Conservation (phyloP, 192 early-diverging fungal genomes). For the Gaertneriomyces sp. region DNA sequence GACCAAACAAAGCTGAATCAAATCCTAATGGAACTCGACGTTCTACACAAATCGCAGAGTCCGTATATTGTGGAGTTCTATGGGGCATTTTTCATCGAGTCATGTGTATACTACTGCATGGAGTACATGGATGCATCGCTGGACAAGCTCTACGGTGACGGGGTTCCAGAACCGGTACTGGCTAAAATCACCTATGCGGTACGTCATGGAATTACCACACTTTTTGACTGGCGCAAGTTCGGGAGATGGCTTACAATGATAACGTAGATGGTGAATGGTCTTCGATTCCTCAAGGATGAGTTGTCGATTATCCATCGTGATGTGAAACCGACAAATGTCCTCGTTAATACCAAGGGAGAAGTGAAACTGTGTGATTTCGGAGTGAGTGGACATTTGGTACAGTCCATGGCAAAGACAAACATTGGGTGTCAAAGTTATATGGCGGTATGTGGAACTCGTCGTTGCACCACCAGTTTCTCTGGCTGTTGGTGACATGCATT, state of each 20-base stretch:
- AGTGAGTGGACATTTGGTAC: slow-evolving; percentile 77
- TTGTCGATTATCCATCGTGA: slow-evolving; percentile 91
- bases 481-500: background rate
- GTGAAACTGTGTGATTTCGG: slow-evolving; percentile 98
- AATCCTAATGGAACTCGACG: slow-evolving; percentile 94
- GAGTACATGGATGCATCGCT: slow-evolving; percentile 98
- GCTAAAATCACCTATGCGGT: slow-evolving; percentile 71
- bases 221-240: background rate
- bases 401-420: slow-evolving; percentile 89
- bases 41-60: slow-evolving; percentile 81
- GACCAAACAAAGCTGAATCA: slow-evolving; percentile 84
- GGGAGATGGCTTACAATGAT: background rate
- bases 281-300: slow-evolving; percentile 83
- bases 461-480: background rate
- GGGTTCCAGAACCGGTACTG: slow-evolving; percentile 78
- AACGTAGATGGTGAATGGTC: slow-evolving; percentile 70
- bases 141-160: slow-evolving; percentile 75
- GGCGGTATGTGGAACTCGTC: slow-evolving; percentile 58
- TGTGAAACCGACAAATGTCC: slow-evolving; percentile 93
- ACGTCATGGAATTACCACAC: slow-evolving; percentile 5
- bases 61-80: slow-evolving; percentile 97
- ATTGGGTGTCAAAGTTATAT: slow-evolving; percentile 94
- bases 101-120: slow-evolving; percentile 97
- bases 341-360: slow-evolving; percentile 80
- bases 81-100: slow-evolving; percentile 93